These are phyloP conservation scores for Solioccasus polychromus DNA, from an alignment of 768 basidiomycete genomes.

Conservation along the genomic window DNA sequence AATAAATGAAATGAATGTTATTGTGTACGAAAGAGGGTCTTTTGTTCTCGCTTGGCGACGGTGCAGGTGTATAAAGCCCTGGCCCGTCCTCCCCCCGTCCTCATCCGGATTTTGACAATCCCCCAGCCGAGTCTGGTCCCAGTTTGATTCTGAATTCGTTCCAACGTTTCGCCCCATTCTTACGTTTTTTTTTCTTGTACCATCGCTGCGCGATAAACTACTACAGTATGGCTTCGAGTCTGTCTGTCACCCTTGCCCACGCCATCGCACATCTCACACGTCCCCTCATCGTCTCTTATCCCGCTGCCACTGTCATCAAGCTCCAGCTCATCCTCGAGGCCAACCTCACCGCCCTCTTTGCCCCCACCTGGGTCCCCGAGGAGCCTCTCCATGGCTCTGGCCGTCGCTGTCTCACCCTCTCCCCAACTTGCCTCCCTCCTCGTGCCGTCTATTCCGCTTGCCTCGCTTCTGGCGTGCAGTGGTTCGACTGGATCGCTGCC, in stretches of 20 bases:
- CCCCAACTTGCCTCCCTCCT: conserved; percentile 66
- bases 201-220: conserved; percentile 37
- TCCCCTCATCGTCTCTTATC: conserved; percentile 54
- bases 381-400: conserved; percentile 69
- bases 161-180: conserved; percentile 27
- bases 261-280: conserved; percentile 72
- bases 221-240: conserved; percentile 44
- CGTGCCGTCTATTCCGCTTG: conserved; percentile 71
- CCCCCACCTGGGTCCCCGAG: conserved; percentile 60
- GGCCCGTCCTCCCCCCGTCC: not conserved
- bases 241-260: conserved; percentile 69
- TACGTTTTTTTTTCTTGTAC: conserved; percentile 23
- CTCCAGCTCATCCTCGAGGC: conserved; percentile 71
- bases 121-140: conserved; percentile 28
- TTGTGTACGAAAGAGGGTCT: conserved; percentile 32
- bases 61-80: conserved; percentile 27
- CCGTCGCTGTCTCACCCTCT: conserved; percentile 72
- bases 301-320: conserved; percentile 61
- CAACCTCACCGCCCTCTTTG: conserved; percentile 68
- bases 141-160: conserved; percentile 26
- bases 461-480: conserved; percentile 64
- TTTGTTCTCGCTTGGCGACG: conserved; percentile 38
- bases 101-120: conserved; percentile 38
- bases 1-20: conserved; percentile 23
- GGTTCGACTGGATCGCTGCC: conserved; percentile 76